Evolutionary conservation across 225 moss, liverwort and hornwort genomes (phyloP).

Genomic region (Rhytidiadelphus loreus): DNA sequence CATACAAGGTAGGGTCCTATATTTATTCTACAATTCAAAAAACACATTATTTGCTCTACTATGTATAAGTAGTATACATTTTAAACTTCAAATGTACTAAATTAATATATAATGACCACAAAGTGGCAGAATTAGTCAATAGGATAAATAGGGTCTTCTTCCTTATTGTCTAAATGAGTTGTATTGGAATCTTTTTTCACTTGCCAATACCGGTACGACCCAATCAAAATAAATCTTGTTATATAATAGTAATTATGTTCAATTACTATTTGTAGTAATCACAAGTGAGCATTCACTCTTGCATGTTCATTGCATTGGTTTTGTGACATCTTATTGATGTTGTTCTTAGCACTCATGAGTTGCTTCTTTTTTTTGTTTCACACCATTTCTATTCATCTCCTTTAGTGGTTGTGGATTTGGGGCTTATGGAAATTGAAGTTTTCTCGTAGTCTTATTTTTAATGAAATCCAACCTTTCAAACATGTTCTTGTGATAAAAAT

Average conservation of each 20-base stretch:
- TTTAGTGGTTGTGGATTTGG: background rate
- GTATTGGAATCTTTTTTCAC: background rate
- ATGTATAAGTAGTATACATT: background rate
- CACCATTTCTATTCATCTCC: background rate
- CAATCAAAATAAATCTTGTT: background rate
- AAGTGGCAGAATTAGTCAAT: background rate
- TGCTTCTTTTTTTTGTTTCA: background rate
- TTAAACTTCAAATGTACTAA: background rate
- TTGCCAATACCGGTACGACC: rapidly evolving
- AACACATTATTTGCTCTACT: background rate
- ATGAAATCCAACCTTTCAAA: background rate
- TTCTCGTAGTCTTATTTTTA: background rate
- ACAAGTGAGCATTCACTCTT: background rate
- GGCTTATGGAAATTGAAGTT: background rate
- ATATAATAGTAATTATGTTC: background rate
- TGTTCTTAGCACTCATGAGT: background rate
- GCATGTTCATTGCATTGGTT: background rate
- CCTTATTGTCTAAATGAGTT: background rate
- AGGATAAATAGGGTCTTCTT: background rate
- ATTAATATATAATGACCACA: background rate
- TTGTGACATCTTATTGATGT: background rate
- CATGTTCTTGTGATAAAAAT: background rate
- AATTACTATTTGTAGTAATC: background rate
- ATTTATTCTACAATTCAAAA: background rate
- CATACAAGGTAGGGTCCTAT: background rate